Percentiles rank a stretch among this genome's conserved stretches.
Conservation (phyloP, 768 basidiomycete genomes). For the Lactarius deliciosus region DNA sequence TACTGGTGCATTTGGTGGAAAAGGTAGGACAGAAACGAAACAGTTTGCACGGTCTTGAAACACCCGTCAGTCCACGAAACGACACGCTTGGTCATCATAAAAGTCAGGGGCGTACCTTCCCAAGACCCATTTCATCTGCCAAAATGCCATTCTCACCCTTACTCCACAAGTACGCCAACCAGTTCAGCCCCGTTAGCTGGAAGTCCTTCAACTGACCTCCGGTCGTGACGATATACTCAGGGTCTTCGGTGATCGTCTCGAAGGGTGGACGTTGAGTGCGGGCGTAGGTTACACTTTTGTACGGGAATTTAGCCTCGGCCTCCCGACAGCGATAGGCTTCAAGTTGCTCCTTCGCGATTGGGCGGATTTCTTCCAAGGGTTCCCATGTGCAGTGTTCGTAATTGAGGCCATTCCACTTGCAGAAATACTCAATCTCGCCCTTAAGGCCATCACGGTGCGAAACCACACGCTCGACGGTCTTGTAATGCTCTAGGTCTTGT, state of each 20-base stretch:
- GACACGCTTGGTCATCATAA: slow-evolving; percentile 13
- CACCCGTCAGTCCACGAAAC: slow-evolving; percentile 28
- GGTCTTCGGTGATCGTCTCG: slow-evolving; percentile 82
- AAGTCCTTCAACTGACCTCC: slow-evolving; percentile 95
- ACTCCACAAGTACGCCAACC: slow-evolving; percentile 97
- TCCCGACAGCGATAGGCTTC: slow-evolving; percentile 77
- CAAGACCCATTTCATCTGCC: slow-evolving; percentile 99
- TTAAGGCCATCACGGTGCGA: slow-evolving; percentile 65
- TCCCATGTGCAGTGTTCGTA: slow-evolving; percentile 99
- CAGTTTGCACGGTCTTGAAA: slow-evolving; percentile 88
- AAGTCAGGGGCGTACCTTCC: slow-evolving; percentile 57
- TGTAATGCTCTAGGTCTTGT: slow-evolving; percentile 88
- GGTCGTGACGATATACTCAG: slow-evolving; percentile 73
- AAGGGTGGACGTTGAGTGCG: slow-evolving; percentile 72
- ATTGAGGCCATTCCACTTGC: slow-evolving; percentile 94
- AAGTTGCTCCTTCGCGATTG: slow-evolving; percentile 75
- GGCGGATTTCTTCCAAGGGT: slow-evolving; percentile 70
- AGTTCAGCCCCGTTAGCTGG: slow-evolving; percentile 96
- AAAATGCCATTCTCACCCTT: slow-evolving; percentile 95
- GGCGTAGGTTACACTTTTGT: slow-evolving; percentile 71
- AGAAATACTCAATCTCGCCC: slow-evolving; percentile 78
- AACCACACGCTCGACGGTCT: slow-evolving; percentile 89
- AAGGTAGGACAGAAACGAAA: slow-evolving; percentile 90
- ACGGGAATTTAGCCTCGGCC: slow-evolving; percentile 78
- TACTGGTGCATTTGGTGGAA: slow-evolving; percentile 91